Evolutionary conservation across 306 rosid genomes (phyloP), one percentile per base, ranked within the genome.

Genomic region (Dalbergia cochinchinensis): DNA sequence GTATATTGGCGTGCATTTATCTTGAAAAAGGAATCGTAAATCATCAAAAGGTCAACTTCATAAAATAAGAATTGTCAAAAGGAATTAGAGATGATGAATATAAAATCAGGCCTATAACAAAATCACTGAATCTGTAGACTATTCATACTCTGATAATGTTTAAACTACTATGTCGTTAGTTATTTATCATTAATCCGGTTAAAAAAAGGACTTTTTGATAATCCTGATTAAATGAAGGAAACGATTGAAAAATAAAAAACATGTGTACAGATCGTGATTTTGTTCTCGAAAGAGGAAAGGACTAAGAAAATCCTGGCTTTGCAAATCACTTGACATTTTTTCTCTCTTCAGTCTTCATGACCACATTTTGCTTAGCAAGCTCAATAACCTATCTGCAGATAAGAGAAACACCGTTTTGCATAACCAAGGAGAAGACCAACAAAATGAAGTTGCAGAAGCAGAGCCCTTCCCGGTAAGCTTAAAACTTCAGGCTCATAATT

Each of bases 391-490:
- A 42, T 50, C 69, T 79, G 85, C 80, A 86, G 89, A 74, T 79
- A 76, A 71, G 77, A 82, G 74, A 65, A 86, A 79, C 60, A 8
- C 15, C 65, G 75, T 41, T 69, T 65, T 60, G 65, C 70, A 64
- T 55, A 16, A 73, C 80, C 76, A 78, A 72, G 39, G 7, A 22
- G 76, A 65, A 72, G 78, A 51, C 44, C 80, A 87, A 65, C 84
- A 78, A 68, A 61, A 41, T 68, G 76, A 51, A 20, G 67, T 42
- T 66, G 47, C 79, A 42, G 96, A 80, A 67, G 78, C 81, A 58
- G 85, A 94, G 83, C 61, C 83, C 20, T 65, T 78, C 47, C 77
- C 48, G 81, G 97, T 92, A 73, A 79, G 88, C 83, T 78, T 71
- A 41, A 65, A 79, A 15, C 35, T 22, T 67, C 76, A 44, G 69